Evolutionary conservation across 305 asterid genomes (phyloP).

Genomic region (Solanum hybrid): DNA sequence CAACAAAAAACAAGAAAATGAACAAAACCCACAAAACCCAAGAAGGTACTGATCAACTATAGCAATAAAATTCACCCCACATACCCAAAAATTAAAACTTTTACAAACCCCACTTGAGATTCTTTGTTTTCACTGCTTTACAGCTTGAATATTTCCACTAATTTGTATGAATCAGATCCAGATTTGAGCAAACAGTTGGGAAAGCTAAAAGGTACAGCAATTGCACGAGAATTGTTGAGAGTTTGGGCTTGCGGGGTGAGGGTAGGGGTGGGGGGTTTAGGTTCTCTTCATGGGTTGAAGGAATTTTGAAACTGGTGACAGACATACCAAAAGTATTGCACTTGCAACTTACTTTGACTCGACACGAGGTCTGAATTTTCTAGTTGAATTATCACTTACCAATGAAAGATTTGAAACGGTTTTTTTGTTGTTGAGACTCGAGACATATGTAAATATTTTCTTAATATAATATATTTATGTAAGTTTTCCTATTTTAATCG

Average conservation of each 20-base stretch:
- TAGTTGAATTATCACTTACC: rapidly evolving
- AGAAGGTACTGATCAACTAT: neutral
- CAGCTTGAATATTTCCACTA: neutral
- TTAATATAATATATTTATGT: too few species aligned
- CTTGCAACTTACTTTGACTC: neutral
- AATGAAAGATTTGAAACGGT: too few species aligned
- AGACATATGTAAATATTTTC: neutral
- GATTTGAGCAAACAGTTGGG: neutral
- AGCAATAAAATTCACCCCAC: neutral
- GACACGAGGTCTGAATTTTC: rapidly evolving
- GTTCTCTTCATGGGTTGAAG: neutral
- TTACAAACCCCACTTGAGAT: neutral
- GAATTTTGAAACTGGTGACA: neutral
- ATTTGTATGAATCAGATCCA: neutral
- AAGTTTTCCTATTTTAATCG: too few species aligned
- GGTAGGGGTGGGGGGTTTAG: neutral
- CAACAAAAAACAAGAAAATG: neutral
- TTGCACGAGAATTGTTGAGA: neutral
- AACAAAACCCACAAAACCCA: neutral
- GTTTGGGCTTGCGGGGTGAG: neutral
- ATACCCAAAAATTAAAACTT: neutral
- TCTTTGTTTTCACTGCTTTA: neutral
- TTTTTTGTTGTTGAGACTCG: neutral
- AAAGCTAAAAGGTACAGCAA: neutral
- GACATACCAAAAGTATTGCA: neutral